Percentiles rank a stretch among this genome's conserved stretches.
Conservation (phyloP, 352 stramenopile species). For the Globisporangium uncinulatum region DNA sequence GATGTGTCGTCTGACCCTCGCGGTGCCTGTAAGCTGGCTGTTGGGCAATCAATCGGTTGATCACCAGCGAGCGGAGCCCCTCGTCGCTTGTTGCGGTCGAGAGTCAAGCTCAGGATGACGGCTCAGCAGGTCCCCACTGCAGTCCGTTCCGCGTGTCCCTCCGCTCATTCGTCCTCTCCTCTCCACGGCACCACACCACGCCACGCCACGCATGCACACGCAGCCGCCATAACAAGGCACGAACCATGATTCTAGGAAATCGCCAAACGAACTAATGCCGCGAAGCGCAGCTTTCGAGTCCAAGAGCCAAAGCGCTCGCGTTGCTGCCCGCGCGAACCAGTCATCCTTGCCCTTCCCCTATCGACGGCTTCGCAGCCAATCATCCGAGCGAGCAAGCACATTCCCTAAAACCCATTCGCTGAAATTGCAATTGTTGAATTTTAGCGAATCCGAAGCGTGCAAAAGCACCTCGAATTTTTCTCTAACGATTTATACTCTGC, state of each 20-base stretch:
- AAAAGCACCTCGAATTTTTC: background rate
- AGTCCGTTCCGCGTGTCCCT: too few species aligned
- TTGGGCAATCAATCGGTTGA: too few species aligned
- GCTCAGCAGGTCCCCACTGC: too few species aligned
- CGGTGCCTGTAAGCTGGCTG: too few species aligned
- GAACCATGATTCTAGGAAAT: slow-evolving; percentile 84
- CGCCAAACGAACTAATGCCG: slow-evolving; percentile 81
- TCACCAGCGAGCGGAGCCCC: too few species aligned
- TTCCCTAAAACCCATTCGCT: slow-evolving; percentile 22
- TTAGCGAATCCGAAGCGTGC: slow-evolving; percentile 6
- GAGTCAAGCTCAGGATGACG: too few species aligned
- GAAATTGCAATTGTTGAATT: slow-evolving; percentile 11
- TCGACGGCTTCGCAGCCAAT: slow-evolving; percentile 32
- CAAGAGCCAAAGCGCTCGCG: slow-evolving; percentile 14
- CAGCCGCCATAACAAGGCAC: slow-evolving; percentile 9
- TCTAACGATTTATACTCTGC: too few species aligned
- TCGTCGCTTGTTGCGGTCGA: too few species aligned
- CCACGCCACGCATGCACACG: background rate
- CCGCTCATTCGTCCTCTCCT: too few species aligned
- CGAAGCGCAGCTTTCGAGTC: slow-evolving; percentile 6
- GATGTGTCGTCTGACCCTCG: too few species aligned
- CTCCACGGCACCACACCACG: too few species aligned
- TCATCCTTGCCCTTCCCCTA: slow-evolving; percentile 52
- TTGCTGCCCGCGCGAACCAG: slow-evolving; percentile 53
- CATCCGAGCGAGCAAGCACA: background rate